These are phyloP conservation scores for Helotiales sp. DNA, from an alignment of 2,329 filamentous ascomycete genomes.

Conservation along the genomic window DNA sequence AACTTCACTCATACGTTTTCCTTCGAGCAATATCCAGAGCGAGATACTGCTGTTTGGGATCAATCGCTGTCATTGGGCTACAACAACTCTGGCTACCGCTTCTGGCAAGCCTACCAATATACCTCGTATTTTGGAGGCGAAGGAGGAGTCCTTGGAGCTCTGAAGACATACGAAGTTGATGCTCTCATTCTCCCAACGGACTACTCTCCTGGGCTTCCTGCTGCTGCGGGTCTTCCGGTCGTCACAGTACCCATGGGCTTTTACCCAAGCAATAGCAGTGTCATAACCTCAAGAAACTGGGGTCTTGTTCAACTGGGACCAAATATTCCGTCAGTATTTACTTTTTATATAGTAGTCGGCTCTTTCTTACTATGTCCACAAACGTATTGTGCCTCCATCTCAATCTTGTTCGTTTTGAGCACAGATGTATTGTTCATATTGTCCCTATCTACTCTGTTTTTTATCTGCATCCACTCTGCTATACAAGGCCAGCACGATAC, in stretches of 20 bases:
- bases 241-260: constrained; percentile 64
- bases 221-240: constrained; percentile 58
- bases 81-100: constrained; percentile 55
- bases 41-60: constrained; percentile 61
- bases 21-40: constrained; percentile 58
- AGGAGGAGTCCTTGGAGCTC: constrained; percentile 60
- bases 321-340: constrained; percentile 42
- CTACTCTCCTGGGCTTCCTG: constrained; percentile 48
- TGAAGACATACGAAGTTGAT: constrained; percentile 56
- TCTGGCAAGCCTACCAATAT: constrained; percentile 57
- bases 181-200: constrained; percentile 61
- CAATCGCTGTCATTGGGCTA: constrained; percentile 49
- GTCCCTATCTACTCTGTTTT: neutral
- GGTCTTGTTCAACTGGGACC: constrained; percentile 55
- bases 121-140: constrained; percentile 54
- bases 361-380: neutral
- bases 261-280: constrained; percentile 46
- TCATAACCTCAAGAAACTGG: constrained; percentile 44
- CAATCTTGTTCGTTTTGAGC: neutral
- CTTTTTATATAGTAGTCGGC: neutral
- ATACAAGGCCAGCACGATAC: neutral
- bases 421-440: neutral
- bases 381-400: too few relatives aligned
- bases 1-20: constrained; percentile 54
- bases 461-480: neutral